Conservation (phyloP, 306 rosid genomes). For the Cicer cuneatum region DNA sequence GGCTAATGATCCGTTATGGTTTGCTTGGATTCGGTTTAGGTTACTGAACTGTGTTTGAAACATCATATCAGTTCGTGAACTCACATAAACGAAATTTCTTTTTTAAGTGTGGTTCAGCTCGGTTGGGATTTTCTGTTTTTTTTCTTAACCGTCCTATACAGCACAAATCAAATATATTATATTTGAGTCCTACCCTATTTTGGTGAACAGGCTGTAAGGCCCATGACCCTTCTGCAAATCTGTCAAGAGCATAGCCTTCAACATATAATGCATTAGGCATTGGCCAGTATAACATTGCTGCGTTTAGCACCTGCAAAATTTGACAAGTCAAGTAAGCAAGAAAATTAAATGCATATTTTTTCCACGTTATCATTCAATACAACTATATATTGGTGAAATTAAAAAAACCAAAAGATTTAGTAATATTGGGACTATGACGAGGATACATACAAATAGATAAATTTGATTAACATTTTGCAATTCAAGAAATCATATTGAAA, state of each 20-base stretch:
- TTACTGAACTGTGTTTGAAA: no score
- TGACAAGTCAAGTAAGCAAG: slow-evolving; percentile 13
- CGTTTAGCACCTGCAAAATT: slow-evolving; percentile 79
- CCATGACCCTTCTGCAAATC: slow-evolving; percentile 89
- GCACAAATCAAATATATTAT: neutral
- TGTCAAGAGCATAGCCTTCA: slow-evolving; percentile 93
- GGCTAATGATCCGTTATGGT: no score
- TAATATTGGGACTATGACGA: no score
- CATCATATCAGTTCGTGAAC: no score
- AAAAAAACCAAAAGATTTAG: neutral
- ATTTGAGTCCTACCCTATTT: slow-evolving; percentile 61
- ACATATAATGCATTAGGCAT: slow-evolving; percentile 78
- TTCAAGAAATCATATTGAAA: no score
- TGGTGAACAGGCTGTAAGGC: slow-evolving; percentile 88
- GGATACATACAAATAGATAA: no score
- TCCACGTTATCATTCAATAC: slow-evolving; percentile 2
- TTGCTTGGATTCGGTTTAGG: no score
- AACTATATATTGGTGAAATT: neutral
- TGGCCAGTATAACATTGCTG: slow-evolving; percentile 96
- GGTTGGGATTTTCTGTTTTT: no score
- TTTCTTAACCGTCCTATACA: no score
- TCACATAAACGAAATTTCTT: no score
- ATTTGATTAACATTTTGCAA: no score
- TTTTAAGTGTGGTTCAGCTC: no score
- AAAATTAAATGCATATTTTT: slow-evolving; percentile 22